Evolutionary conservation across 2,329 filamentous ascomycete genomes (phyloP).

Genomic region (Aureobasidium sp.): DNA sequence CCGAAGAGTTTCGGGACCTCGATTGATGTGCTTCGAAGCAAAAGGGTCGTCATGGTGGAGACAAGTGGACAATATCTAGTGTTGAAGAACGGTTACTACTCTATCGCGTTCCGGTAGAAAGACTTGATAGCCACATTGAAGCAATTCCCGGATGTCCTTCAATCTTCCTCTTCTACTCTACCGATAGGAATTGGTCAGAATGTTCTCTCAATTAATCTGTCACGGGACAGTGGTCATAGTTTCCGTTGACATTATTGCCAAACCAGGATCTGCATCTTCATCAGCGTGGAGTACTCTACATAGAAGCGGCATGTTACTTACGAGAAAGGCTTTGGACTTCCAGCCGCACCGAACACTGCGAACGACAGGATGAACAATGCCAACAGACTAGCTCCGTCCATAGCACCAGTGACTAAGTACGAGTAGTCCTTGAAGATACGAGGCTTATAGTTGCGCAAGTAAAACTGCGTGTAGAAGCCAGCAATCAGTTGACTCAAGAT

Average conservation of each 20-base stretch:
- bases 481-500: constrained; percentile 34
- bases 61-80: neutral
- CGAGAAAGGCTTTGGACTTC: constrained; percentile 35
- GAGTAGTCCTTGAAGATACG: constrained; percentile 46
- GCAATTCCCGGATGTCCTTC: neutral
- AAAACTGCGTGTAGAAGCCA: constrained; percentile 44
- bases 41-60: neutral
- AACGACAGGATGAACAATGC: constrained; percentile 47
- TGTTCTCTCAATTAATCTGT: neutral
- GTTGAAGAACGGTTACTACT: neutral
- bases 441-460: constrained; percentile 44
- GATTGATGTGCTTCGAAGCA: neutral
- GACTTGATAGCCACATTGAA: neutral
- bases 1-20: neutral
- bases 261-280: constrained; percentile 37
- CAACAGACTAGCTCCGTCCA: constrained; percentile 42
- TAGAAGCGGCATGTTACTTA: neutral
- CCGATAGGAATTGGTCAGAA: neutral
- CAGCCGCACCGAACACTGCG: constrained; percentile 41
- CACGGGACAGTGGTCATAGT: constrained; percentile 41
- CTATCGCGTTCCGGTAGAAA: neutral
- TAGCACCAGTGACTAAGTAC: constrained; percentile 45
- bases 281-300: neutral
- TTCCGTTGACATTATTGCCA: constrained; percentile 43
- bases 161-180: too few species aligned